Conservation (phyloP, 129 eudicot genomes). For the Artemisia argyi region DNA sequence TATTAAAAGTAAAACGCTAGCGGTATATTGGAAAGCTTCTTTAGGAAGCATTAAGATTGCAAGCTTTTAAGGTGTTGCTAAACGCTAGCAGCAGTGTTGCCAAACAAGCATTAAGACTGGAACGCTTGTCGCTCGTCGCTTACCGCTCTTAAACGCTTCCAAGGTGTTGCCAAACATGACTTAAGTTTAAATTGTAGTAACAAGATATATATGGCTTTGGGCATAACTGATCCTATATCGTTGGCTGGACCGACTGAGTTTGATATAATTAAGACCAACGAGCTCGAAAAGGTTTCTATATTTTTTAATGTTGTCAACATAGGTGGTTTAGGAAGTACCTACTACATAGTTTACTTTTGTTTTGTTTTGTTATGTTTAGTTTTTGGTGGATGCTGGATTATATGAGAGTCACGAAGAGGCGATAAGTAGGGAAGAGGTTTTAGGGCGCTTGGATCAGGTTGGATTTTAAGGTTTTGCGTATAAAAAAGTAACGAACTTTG, state of each 20-base stretch:
- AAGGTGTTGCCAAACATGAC: no score
- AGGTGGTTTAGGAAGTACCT: not conserved
- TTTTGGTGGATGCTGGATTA: slow-evolving; percentile 75
- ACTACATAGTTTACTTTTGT: not conserved
- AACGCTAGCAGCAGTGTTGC: no score
- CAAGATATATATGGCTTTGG: slow-evolving; percentile 13
- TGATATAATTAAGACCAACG: slow-evolving; percentile 64
- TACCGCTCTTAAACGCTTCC: no score
- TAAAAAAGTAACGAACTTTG: no score
- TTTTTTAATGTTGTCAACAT: not conserved
- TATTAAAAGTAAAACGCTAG: no score
- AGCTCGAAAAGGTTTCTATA: slow-evolving; percentile 70
- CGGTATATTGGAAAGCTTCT: no score
- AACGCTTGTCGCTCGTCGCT: no score
- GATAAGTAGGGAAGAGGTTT: slow-evolving; percentile 88
- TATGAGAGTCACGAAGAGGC: slow-evolving; percentile 91
- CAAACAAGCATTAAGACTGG: no score
- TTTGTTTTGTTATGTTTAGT: slow-evolving; percentile 39
- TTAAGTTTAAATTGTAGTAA: no score
- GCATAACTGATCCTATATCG: slow-evolving; percentile 86
- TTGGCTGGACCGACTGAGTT: slow-evolving; percentile 83
- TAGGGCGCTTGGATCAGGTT: slow-evolving; percentile 96
- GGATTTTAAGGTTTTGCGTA: not conserved
- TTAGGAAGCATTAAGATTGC: no score
- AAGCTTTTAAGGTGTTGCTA: no score